Conservation (phyloP, 768 basidiomycete species). For the Kwoniella shandongensis region DNA sequence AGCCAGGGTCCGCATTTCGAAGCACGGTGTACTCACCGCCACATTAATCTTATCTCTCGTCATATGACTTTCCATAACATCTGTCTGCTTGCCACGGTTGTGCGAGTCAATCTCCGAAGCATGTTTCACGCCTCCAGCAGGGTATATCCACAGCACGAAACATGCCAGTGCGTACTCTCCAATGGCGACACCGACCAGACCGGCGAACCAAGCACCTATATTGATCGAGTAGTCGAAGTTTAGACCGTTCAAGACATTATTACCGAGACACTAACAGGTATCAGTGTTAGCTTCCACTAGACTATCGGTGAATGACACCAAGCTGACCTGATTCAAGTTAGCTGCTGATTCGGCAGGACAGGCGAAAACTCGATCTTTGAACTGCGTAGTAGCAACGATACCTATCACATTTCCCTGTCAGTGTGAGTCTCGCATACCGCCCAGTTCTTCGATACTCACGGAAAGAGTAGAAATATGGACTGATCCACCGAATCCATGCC, state of each 20-base stretch:
- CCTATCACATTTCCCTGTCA: constrained; percentile 12
- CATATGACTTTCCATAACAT: constrained; percentile 46
- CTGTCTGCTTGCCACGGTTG: constrained; percentile 35
- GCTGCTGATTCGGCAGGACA: constrained; percentile 43
- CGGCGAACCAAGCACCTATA: constrained; percentile 44
- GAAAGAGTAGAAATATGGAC: constrained; percentile 56
- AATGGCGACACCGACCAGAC: constrained; percentile 47
- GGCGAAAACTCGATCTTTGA: constrained; percentile 51
- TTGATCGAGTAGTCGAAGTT: constrained; percentile 42
- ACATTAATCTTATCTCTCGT: constrained; percentile 51
- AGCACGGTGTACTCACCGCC: constrained; percentile 44
- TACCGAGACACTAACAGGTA: constrained; percentile 51
- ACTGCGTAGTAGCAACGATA: constrained; percentile 55
- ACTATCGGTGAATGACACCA: not conserved
- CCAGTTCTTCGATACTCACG: constrained; percentile 21
- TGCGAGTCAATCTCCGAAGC: constrained; percentile 47
- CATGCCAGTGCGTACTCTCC: constrained; percentile 48
- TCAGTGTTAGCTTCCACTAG: constrained; percentile 1
- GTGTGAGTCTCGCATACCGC: not conserved
- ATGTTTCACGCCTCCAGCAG: constrained; percentile 54
- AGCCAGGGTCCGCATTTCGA: constrained; percentile 12
- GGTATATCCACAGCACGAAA: constrained; percentile 49
- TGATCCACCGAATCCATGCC: constrained; percentile 56
- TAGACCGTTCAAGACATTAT: constrained; percentile 55
- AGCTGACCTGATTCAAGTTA: constrained; percentile 28